A percentile compares a stretch with the other conserved stretches of the same genome.
These are phyloP conservation scores for Starmerella gropengiesseri DNA, from an alignment of 805 yeast species.

Conservation along the genomic window DNA sequence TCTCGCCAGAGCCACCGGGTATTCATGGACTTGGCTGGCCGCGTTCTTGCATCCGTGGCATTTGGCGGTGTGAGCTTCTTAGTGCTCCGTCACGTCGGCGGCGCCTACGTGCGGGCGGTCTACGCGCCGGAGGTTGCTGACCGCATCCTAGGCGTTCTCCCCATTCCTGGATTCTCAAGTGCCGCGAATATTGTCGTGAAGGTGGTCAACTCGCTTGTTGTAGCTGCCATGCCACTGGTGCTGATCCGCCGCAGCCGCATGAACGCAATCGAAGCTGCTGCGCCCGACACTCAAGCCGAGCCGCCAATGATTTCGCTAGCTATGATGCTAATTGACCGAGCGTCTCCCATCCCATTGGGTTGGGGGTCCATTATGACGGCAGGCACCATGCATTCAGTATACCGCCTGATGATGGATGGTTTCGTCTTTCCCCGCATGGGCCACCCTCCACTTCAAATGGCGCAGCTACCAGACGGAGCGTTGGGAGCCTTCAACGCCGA, in stretches of 20 bases:
- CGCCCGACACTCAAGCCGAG: not conserved
- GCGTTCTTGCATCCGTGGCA: not conserved
- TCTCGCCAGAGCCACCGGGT: not conserved
- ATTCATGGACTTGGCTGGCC: not conserved
- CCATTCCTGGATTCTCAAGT: not conserved
- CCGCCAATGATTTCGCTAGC: not conserved
- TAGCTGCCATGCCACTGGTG: not conserved
- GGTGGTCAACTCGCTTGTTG: not conserved
- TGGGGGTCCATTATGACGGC: not conserved
- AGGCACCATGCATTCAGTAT: not conserved
- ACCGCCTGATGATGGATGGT: not conserved
- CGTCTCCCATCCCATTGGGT: not conserved
- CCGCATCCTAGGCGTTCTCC: not conserved
- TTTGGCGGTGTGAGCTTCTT: not conserved
- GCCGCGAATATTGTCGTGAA: not conserved
- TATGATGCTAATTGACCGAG: not conserved
- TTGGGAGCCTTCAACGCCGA: no score
- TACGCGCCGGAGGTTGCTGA: not conserved
- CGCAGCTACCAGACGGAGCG: no score
- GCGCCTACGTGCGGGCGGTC: slow-evolving; percentile 1
- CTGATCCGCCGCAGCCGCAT: not conserved
- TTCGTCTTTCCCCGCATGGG: not conserved
- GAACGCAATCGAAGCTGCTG: not conserved
- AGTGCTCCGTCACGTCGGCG: not conserved
- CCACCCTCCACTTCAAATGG: not conserved